These are phyloP conservation scores for Venturia pyrina DNA, from an alignment of 2,329 filamentous ascomycete species.

Conservation along the genomic window DNA sequence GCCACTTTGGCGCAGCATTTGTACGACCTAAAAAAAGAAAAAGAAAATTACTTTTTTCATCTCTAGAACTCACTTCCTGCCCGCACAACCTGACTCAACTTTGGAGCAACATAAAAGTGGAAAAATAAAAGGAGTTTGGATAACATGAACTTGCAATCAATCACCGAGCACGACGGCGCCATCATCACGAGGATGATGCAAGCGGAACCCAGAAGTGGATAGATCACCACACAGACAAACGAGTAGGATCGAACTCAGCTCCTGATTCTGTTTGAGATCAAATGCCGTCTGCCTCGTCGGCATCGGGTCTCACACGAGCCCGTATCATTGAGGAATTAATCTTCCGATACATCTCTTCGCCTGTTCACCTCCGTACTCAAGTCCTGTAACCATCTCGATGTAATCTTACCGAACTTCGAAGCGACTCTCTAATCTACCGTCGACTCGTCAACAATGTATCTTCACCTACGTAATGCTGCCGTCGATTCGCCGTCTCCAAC, in stretches of 20 bases:
- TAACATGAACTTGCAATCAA: neutral
- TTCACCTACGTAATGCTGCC: neutral
- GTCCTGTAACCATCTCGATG: neutral
- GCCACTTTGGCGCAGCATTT: neutral
- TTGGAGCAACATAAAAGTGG: neutral
- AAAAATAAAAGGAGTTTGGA: neutral
- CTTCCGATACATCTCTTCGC: neutral
- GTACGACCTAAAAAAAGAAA: no score
- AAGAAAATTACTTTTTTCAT: no score
- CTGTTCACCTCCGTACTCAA: neutral
- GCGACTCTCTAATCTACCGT: neutral
- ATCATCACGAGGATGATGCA: neutral
- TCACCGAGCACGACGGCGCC: neutral
- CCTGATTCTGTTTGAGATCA: neutral
- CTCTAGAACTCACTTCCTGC: neutral
- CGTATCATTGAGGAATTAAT: neutral
- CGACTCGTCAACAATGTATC: neutral
- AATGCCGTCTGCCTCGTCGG: neutral
- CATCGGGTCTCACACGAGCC: neutral
- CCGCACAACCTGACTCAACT: neutral
- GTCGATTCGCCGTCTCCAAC: neutral
- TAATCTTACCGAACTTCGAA: neutral
- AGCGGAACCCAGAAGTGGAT: neutral
- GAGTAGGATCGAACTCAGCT: neutral
- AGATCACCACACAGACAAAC: neutral